A percentile compares a stretch with the other conserved stretches of the same genome.
Conservation (phyloP, 352 stramenopile genomes). For the Aphanomyces stellatus region DNA sequence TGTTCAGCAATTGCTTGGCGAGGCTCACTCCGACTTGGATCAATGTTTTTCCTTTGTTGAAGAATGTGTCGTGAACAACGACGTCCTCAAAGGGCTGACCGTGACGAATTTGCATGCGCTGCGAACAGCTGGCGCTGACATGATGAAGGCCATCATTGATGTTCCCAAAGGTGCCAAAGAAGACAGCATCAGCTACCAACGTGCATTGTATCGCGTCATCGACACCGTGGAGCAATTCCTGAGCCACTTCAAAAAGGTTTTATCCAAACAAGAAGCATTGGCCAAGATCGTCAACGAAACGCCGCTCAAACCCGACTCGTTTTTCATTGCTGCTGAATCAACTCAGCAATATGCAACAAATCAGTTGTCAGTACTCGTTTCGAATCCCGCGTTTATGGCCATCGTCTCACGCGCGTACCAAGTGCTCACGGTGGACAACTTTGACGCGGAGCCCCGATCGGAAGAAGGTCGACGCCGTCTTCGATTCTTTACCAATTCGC, state of each 20-base stretch:
- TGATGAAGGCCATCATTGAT: not conserved
- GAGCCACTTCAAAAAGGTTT: slow-evolving; percentile 8
- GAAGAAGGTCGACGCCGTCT: slow-evolving; percentile 72
- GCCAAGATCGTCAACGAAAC: slow-evolving; percentile 74
- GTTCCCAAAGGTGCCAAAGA: not conserved
- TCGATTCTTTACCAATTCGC: slow-evolving; percentile 79
- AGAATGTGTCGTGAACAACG: slow-evolving; percentile 6
- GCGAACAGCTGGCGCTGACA: not conserved
- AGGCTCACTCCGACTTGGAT: slow-evolving; percentile 3
- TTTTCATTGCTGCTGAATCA: slow-evolving; percentile 70
- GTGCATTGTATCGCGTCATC: not conserved
- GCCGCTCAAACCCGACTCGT: slow-evolving; percentile 73
- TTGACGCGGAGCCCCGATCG: slow-evolving; percentile 73
- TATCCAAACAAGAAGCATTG: slow-evolving; percentile 30
- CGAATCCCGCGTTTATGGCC: too few relatives aligned
- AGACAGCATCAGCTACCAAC: not conserved
- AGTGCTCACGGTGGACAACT: slow-evolving; percentile 78
- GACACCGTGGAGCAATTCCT: slow-evolving; percentile 1
- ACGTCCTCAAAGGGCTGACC: slow-evolving; percentile 11
- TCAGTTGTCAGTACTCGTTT: too few relatives aligned
- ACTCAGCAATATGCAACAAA: too few relatives aligned
- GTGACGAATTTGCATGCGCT: slow-evolving; percentile 3
- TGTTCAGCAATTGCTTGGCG: slow-evolving; percentile 5
- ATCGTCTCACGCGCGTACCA: slow-evolving; percentile 80
- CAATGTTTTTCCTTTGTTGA: slow-evolving; percentile 9